A percentile compares a stretch with the other conserved stretches of the same genome.
phyloP scores from a whole-genome alignment of 495 filamentous ascomycete genomes.

The Extremus antarcticus region DNA sequence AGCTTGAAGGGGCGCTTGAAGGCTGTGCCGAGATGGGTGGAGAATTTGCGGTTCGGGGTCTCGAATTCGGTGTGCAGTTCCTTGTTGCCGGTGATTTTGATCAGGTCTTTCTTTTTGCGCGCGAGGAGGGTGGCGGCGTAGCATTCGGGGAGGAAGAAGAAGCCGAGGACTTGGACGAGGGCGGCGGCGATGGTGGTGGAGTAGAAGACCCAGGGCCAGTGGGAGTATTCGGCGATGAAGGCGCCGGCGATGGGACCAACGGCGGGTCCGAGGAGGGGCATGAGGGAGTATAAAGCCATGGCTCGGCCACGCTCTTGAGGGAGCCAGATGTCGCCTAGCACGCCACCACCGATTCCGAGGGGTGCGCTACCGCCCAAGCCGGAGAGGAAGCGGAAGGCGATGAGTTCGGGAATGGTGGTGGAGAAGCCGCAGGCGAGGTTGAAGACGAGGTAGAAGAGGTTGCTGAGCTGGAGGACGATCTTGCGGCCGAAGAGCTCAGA shows the following conservation, averaged over 20 bases:
- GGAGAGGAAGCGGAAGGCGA: constrained; percentile 33
- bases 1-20: constrained; percentile 38
- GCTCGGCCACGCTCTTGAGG: constrained; percentile 32
- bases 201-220: constrained; percentile 34
- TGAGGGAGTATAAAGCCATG: constrained; percentile 31
- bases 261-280: constrained; percentile 32
- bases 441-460: constrained; percentile 32
- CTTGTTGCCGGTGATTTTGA: constrained; percentile 53
- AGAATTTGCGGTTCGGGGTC: constrained; percentile 26
- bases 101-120: constrained; percentile 44
- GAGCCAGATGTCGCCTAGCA: constrained; percentile 30
- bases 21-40: constrained; percentile 19
- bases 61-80: constrained; percentile 56
- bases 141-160: constrained; percentile 61
- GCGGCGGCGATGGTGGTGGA: constrained; percentile 48
- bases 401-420: constrained; percentile 25
- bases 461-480: constrained; percentile 29
- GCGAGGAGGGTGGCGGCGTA: constrained; percentile 54
- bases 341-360: constrained; percentile 32
- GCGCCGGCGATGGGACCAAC: constrained; percentile 34
- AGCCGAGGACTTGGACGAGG: constrained; percentile 49
- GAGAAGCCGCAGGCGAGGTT: constrained; percentile 34
- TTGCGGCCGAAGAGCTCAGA: constrained; percentile 33
- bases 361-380: constrained; percentile 34
- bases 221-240: constrained; percentile 55